phyloP scores from a whole-genome alignment of 1,139 yeast species.

The Protomyces pachydermus region DNA sequence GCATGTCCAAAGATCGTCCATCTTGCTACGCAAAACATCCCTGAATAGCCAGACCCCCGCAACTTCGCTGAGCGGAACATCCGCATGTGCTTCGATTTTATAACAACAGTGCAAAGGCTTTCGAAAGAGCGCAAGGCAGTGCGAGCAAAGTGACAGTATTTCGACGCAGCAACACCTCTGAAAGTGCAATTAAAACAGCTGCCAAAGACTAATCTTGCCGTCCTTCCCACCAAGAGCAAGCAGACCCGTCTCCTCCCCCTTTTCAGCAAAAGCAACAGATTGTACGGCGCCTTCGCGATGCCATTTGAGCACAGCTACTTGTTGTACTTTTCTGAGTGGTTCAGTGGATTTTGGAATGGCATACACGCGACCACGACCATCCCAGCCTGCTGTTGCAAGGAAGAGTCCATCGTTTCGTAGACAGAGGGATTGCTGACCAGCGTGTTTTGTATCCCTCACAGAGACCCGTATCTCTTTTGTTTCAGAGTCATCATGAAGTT shows the following conservation, averaged over 20 bases:
- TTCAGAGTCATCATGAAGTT: neutral
- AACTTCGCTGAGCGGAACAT: no score
- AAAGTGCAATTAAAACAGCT: neutral
- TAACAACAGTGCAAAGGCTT: no score
- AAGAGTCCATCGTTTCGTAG: conserved; percentile 7
- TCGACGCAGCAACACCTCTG: no score
- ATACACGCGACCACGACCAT: conserved; percentile 7
- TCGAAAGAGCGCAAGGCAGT: no score
- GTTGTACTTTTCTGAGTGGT: neutral
- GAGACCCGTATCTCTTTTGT: neutral
- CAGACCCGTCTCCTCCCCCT: neutral
- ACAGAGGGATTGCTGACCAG: conserved; percentile 15
- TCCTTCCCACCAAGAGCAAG: conserved; percentile 23
- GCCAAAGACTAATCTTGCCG: conserved; percentile 24
- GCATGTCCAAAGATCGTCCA: no score
- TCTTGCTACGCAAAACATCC: no score
- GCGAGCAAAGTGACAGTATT: no score
- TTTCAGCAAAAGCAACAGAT: neutral
- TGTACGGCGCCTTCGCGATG: conserved; percentile 10
- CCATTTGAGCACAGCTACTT: conserved; percentile 23
- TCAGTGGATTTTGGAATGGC: no score
- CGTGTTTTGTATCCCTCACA: conserved; percentile 2
- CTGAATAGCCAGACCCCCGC: no score
- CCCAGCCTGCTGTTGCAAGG: conserved; percentile 19
- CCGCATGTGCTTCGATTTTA: no score